Base-by-base conservation (phyloP, 208 protist genomes). In the Angomonas deanei region DNA sequence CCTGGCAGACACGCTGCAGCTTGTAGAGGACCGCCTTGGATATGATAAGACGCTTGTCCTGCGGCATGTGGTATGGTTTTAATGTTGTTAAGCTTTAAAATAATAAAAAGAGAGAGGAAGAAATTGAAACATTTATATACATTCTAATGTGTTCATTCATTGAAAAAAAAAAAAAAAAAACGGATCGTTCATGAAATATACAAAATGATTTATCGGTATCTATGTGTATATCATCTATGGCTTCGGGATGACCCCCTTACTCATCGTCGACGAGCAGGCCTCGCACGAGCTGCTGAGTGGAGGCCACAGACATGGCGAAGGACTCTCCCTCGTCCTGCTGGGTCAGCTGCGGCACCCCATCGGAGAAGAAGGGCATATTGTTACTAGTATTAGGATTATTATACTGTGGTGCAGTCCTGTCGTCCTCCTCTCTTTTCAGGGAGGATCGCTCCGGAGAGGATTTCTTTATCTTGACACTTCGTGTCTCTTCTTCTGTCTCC, bases 41-140 rank as follows among this genome's bases (percentile, higher is more conserved):
- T 24, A 94, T 66, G 74, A 94, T 88, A 4, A 94, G 72, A 3
- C 88, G 77, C 61, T 94, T 94, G 59, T 94, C 88, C 60, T 94
- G 84, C 23, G 88, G 88, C 88, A 94, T 94, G 46, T n/a, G 36
- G 15, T 42, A 42, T 42, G 34, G 8, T 42, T 42, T 42, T 42
- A 8, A n/a, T 42, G 10, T 42, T 8, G 8, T 42, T 42, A n/a
- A 8, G 15, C 26, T 34, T 32, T 11, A 32, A 21, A 19, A 15
- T 34, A 42, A 11, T 34, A 11, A 30, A 52, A 52, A 66, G 67
- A 65, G 23, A 56, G 21, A 62, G 34, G 30, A 66, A 38, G 64
- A 46, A 50, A 23, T 26, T n/a, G n/a, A 10, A 66, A n/a, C n/a
- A n/a, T n/a, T n/a, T n/a, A n/a, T n/a, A n/a, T n/a, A n/a, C n/a